These are phyloP conservation scores for Pythium dissotocum DNA, from an alignment of 352 stramenopile genomes.

Conservation along the genomic window DNA sequence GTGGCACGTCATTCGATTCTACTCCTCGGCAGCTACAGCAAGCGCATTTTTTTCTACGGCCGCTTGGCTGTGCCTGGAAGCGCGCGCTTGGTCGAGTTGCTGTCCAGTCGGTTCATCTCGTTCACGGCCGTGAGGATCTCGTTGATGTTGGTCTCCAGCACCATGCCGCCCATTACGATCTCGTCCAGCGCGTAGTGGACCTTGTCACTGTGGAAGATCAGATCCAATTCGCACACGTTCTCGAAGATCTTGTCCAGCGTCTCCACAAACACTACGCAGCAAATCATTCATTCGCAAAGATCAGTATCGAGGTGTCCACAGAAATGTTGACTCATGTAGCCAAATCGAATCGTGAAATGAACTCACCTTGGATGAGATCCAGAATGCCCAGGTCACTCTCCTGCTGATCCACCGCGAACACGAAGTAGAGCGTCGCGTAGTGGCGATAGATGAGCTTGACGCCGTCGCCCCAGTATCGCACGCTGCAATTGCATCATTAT, in stretches of 20 bases:
- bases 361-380: constrained; percentile 96
- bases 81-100: constrained; percentile 73
- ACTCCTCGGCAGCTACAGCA: background rate
- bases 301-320: background rate
- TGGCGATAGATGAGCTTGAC: constrained; percentile 99
- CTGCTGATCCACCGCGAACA: constrained; percentile 98
- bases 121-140: constrained; percentile 96
- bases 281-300: background rate
- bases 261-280: constrained; percentile 90
- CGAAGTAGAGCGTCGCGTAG: constrained; percentile 99
- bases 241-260: constrained; percentile 99
- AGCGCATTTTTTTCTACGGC: constrained; percentile 9
- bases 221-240: constrained; percentile 99
- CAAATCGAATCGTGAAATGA: background rate
- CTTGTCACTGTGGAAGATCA: constrained; percentile 99
- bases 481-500: constrained; percentile 34
- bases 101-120: constrained; percentile 96
- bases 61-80: constrained; percentile 75
- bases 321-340: background rate
- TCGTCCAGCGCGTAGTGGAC: constrained; percentile 98
- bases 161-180: constrained; percentile 99
- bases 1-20: background rate
- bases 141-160: constrained; percentile 99
- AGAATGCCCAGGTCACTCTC: constrained; percentile 99
- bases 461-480: constrained; percentile 94